Base-by-base conservation (phyloP, 73 alveolate species). In the Breviolum minutum region DNA sequence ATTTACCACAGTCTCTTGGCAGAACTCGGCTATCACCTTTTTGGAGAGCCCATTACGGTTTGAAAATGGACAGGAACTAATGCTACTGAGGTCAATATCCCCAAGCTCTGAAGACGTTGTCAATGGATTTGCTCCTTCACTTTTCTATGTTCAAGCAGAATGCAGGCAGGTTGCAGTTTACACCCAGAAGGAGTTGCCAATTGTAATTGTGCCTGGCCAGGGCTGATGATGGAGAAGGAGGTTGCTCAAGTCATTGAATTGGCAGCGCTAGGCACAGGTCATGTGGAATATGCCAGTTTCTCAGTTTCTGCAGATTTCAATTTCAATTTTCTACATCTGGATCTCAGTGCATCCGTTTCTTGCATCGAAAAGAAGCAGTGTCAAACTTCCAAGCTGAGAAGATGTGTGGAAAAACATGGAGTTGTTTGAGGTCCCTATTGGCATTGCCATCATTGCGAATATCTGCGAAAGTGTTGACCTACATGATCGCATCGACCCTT, bases 181-280 rank as follows among this genome's bases (percentile, higher is more conserved):
- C 80, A 85, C 76, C 48, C 29, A 85, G 6, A 8, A n/a, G 13
- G 10, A 20, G 13, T 8, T 71, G 89, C 89, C 63, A 32, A 14
- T 5, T 30, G 26, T 9, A 8, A 27, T 29, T 27, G 17, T 29
- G 32, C 9, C 32, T 26, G 30, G 16, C 11, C 97, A 90, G 97
- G 97, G 87, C 84, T 90, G 97, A 90, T 90, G 97, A 90, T 90
- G 97, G 97, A 90, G 88, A 90, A 90, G 87, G 97, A 90, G 90
- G 90, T 92, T 87, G 84, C 97, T 8, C 88, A 73, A 63, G 97
- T 90, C 77, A 73, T 90, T 29, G 88, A 90, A 74, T 63, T 90
- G 73, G 97, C 97, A 0, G 97, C 88, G 13, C 17, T 87, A 27
- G 97, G 97, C 22, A 70, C 97, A n/a, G 97, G 97, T 20, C 97